A percentile compares a stretch with the other conserved stretches of the same genome.
Conservation (phyloP, 768 basidiomycete species). For the Russula virescens region DNA sequence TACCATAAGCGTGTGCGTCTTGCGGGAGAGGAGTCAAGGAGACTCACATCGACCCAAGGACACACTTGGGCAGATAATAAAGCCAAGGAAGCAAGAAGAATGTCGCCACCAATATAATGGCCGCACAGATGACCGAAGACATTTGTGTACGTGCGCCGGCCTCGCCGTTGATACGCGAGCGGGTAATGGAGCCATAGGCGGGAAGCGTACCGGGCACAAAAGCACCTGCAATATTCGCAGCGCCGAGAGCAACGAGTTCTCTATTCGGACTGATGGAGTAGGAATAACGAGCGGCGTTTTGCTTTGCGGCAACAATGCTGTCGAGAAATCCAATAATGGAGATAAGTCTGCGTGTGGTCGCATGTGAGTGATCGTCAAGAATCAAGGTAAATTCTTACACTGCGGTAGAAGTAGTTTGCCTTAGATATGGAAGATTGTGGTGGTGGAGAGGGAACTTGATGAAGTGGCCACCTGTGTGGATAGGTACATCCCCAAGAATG, state of each 20-base stretch:
- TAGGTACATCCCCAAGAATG: constrained; percentile 73
- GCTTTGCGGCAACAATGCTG: constrained; percentile 92
- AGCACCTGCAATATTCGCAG: constrained; percentile 70
- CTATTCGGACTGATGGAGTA: constrained; percentile 91
- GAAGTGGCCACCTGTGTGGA: constrained; percentile 55
- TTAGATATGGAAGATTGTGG: constrained; percentile 56
- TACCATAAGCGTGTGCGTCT: neutral
- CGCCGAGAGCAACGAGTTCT: constrained; percentile 89
- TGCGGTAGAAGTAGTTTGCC: constrained; percentile 78
- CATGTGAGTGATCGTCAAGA: neutral
- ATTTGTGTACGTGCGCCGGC: constrained; percentile 88
- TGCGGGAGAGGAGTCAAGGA: neutral
- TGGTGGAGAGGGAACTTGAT: constrained; percentile 68
- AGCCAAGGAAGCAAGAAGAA: constrained; percentile 87
- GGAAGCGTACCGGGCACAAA: constrained; percentile 88
- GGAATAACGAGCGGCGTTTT: constrained; percentile 78
- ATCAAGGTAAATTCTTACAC: constrained; percentile 40
- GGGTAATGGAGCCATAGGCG: constrained; percentile 88
- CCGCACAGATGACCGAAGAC: constrained; percentile 73
- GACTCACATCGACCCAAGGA: constrained; percentile 79
- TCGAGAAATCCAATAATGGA: constrained; percentile 89
- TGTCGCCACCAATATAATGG: constrained; percentile 71
- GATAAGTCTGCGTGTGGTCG: constrained; percentile 47
- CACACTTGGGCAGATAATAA: constrained; percentile 84
- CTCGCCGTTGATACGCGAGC: constrained; percentile 86